These are phyloP conservation scores for Talaromyces piceae DNA, from an alignment of 2,329 filamentous ascomycete species.

Conservation along the genomic window DNA sequence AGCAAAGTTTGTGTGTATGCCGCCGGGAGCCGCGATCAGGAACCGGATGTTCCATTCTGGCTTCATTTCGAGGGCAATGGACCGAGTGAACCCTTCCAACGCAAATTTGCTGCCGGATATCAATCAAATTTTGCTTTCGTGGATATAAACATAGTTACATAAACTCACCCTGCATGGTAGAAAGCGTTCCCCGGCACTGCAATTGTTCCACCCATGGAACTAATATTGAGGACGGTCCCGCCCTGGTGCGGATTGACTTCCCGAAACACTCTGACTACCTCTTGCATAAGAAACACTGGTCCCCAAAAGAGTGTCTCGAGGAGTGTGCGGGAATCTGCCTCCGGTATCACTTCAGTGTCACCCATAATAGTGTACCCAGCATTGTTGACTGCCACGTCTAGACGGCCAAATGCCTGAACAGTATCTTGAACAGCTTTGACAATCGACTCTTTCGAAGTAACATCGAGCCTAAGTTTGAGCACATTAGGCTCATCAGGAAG, in stretches of 20 bases:
- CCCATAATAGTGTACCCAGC: slow-evolving; percentile 17
- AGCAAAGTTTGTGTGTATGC: slow-evolving; percentile 9
- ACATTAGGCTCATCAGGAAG: slow-evolving; percentile 34
- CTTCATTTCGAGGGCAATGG: slow-evolving; percentile 38
- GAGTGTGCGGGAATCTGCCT: slow-evolving; percentile 12
- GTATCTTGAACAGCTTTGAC: slow-evolving; percentile 27
- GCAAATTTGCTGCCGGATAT: slow-evolving; percentile 33
- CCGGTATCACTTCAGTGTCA: slow-evolving; percentile 15
- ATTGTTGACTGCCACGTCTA: slow-evolving; percentile 23
- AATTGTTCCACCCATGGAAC: slow-evolving; percentile 15
- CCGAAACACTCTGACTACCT: slow-evolving; percentile 34
- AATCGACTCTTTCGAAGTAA: slow-evolving; percentile 36
- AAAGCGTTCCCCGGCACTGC: slow-evolving; percentile 16
- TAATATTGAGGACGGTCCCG: slow-evolving; percentile 17
- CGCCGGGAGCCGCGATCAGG: slow-evolving; percentile 15
- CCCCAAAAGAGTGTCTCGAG: slow-evolving; percentile 28
- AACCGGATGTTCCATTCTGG: slow-evolving; percentile 38
- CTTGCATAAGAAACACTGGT: slow-evolving; percentile 32
- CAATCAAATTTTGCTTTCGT: not conserved
- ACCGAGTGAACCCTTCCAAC: slow-evolving; percentile 43
- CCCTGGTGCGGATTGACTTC: slow-evolving; percentile 21
- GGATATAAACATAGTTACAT: not conserved
- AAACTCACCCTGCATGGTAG: slow-evolving; percentile 15
- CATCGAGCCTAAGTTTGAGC: slow-evolving; percentile 43
- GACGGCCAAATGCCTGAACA: slow-evolving; percentile 29